Percentiles rank a stretch among this genome's conserved stretches.
These are phyloP conservation scores for Tolypocladium capitatum DNA, from an alignment of 2,329 filamentous ascomycete species.

Conservation along the genomic window DNA sequence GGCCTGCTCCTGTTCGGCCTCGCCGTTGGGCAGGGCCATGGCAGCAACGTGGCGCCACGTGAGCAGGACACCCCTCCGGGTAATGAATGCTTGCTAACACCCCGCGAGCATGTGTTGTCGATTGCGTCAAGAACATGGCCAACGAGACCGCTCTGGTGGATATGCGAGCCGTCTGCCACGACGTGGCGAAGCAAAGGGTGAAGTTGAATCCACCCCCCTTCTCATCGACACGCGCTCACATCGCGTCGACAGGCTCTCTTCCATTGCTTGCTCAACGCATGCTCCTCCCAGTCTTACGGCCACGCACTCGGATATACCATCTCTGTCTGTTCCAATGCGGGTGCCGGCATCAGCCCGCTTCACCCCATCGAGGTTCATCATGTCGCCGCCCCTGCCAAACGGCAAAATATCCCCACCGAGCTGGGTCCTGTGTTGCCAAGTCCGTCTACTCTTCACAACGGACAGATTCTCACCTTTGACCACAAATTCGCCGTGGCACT, in stretches of 20 bases:
- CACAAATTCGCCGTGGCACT: constrained; percentile 12
- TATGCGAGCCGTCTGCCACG: constrained; percentile 1
- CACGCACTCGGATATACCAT: constrained; percentile 14
- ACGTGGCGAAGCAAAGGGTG: constrained; percentile 13
- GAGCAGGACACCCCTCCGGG: background rate
- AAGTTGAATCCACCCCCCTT: background rate
- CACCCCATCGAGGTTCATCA: constrained; percentile 16
- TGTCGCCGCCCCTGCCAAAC: constrained; percentile 2
- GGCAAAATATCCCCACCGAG: constrained; percentile 3
- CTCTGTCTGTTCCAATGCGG: constrained; percentile 13
- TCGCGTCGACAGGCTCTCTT: constrained; percentile 14
- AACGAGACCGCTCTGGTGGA: background rate
- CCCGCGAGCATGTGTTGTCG: constrained; percentile 1
- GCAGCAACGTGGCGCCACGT: background rate
- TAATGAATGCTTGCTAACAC: background rate
- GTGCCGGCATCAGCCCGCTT: constrained; percentile 14
- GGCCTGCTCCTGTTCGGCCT: constrained; percentile 6
- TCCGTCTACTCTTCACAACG: background rate
- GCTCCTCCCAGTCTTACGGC: constrained; percentile 14
- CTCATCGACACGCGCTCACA: background rate
- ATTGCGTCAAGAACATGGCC: constrained; percentile 8
- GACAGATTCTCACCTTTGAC: constrained; percentile 7
- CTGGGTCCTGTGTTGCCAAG: constrained; percentile 1
- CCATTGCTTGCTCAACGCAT: constrained; percentile 16
- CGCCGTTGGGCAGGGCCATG: constrained; percentile 1